A percentile compares a stretch with the other conserved stretches of the same genome.
phyloP scores from a whole-genome alignment of 2,329 filamentous ascomycete genomes.

The Scedosporium apiospermum region DNA sequence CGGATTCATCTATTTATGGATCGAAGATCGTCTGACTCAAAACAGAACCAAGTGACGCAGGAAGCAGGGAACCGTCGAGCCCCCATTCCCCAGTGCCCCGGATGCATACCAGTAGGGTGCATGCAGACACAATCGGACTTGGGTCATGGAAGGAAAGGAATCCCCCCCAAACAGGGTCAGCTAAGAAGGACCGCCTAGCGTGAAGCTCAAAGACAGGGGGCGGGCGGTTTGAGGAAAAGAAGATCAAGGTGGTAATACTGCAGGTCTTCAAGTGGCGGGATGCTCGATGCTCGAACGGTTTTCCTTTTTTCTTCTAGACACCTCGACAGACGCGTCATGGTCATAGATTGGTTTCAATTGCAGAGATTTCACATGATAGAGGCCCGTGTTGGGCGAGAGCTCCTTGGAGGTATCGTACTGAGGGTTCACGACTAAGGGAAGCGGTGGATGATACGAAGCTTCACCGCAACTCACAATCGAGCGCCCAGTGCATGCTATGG shows the following conservation, averaged over 20 bases:
- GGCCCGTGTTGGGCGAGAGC: neutral
- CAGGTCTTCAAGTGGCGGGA: too few relatives aligned
- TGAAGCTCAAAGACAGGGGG: neutral
- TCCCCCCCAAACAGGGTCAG: neutral
- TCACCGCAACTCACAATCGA: neutral
- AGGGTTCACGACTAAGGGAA: neutral
- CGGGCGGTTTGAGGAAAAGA: too few relatives aligned
- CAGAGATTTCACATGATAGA: neutral
- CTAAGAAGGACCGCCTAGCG: neutral
- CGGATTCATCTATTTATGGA: neutral
- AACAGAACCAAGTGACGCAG: neutral
- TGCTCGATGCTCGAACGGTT: too few relatives aligned
- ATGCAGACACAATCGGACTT: neutral
- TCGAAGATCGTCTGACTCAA: constrained; percentile 4
- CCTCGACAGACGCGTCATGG: neutral
- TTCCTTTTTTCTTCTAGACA: too few relatives aligned
- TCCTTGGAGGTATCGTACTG: neutral
- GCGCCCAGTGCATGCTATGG: neutral
- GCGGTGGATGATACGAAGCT: neutral
- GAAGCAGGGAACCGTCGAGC: neutral
- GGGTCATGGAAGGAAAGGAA: neutral
- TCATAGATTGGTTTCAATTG: neutral
- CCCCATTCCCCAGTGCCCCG: neutral
- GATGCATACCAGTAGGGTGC: neutral
- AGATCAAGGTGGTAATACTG: too few relatives aligned